A percentile compares a stretch with the other conserved stretches of the same genome.
Conservation (phyloP, 2,329 filamentous ascomycete species). For the Fusarium sarcochroum region DNA sequence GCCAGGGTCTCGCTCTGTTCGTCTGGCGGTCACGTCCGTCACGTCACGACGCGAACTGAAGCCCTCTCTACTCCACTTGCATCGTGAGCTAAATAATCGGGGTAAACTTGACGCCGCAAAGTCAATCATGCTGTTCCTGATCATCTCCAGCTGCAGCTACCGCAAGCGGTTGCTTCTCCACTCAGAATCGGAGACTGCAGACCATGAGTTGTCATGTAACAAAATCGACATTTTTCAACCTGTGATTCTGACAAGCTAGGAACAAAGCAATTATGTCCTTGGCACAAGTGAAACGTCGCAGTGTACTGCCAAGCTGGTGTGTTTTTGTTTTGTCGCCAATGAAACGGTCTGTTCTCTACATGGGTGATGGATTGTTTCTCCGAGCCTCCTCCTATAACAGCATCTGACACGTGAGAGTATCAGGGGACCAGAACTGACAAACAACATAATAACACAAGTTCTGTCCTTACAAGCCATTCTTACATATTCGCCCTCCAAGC, state of each 20-base stretch:
- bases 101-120: constrained; percentile 23
- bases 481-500: neutral
- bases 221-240: neutral
- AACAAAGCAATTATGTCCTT: neutral
- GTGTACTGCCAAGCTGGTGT: constrained; percentile 19
- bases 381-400: constrained; percentile 2
- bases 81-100: constrained; percentile 19
- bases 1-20: constrained; percentile 29
- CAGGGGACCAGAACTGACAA: constrained; percentile 14
- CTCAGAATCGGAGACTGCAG: neutral
- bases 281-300: constrained; percentile 23
- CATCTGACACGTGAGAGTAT: constrained; percentile 38
- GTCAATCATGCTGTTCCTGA: constrained; percentile 20
- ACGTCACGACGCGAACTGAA: constrained; percentile 36
- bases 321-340: constrained; percentile 30
- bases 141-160: neutral
- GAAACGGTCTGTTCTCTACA: constrained; percentile 24
- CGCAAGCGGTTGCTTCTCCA: constrained; percentile 16
- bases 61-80: constrained; percentile 13
- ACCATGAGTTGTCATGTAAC: constrained; percentile 9
- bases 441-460: too few relatives aligned
- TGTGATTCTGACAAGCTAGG: neutral
- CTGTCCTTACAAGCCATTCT: neutral
- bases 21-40: constrained; percentile 34
- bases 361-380: constrained; percentile 21